These are phyloP conservation scores for Dryas alaskensis DNA, from an alignment of 306 rosid genomes.

Conservation along the genomic window DNA sequence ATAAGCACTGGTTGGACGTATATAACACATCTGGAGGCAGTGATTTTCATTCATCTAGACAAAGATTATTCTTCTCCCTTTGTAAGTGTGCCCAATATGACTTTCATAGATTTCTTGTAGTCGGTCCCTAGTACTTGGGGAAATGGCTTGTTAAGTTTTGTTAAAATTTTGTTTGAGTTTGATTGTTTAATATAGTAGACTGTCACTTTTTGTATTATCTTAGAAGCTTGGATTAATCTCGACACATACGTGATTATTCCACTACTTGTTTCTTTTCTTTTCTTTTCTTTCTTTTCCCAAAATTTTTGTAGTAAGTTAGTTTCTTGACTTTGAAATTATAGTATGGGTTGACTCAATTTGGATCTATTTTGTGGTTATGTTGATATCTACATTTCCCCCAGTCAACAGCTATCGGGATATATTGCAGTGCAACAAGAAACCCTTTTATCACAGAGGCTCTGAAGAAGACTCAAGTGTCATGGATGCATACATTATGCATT, in stretches of 20 bases:
- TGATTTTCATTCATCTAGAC: constrained; percentile 59
- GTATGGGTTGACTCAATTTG: background rate
- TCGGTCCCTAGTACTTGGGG: background rate
- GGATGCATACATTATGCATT: constrained; percentile 87
- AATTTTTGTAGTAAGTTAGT: background rate
- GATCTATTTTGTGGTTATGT: background rate
- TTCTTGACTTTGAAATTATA: background rate
- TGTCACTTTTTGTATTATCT: background rate
- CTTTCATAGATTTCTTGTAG: background rate
- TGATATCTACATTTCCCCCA: constrained; percentile 22
- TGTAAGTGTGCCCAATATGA: constrained; percentile 49
- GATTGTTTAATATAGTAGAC: background rate
- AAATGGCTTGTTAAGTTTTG: background rate
- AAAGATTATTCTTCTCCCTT: constrained; percentile 63
- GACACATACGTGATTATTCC: background rate
- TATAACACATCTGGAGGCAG: constrained; percentile 64
- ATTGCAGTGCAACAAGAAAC: constrained; percentile 77
- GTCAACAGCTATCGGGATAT: constrained; percentile 84
- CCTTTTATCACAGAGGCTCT: constrained; percentile 75
- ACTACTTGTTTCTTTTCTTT: background rate
- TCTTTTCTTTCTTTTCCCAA: background rate
- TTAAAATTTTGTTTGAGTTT: background rate
- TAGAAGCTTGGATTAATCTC: background rate
- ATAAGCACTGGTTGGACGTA: constrained; percentile 76
- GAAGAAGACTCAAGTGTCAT: constrained; percentile 59